phyloP scores from a whole-genome alignment of 2,329 filamentous ascomycete species.

The Claviceps sp. region DNA sequence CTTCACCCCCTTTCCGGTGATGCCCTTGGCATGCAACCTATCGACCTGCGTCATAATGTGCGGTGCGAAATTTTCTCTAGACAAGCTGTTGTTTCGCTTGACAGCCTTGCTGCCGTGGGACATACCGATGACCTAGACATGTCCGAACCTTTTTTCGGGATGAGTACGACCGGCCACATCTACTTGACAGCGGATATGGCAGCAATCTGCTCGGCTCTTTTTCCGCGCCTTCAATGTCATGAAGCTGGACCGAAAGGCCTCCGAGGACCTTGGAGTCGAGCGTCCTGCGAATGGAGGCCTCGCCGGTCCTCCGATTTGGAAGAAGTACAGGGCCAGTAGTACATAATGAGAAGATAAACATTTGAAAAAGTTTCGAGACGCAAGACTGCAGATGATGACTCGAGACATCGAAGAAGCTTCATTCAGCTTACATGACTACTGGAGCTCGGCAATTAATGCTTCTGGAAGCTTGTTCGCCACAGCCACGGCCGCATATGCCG shows the following conservation, averaged over 20 bases:
- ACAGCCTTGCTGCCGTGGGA: too few species aligned
- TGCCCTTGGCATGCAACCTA: constrained; percentile 33
- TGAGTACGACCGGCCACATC: constrained; percentile 34
- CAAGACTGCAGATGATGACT: background rate
- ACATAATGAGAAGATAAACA: too few species aligned
- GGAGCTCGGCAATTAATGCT: constrained; percentile 40
- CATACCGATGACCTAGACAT: constrained; percentile 27
- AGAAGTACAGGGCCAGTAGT: too few species aligned
- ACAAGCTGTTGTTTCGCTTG: constrained; percentile 12
- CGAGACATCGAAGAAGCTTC: background rate
- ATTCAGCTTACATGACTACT: constrained; percentile 28
- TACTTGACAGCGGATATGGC: constrained; percentile 31
- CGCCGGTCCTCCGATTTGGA: constrained; percentile 1
- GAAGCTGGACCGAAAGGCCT: constrained; percentile 39
- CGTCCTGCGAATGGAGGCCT: constrained; percentile 30
- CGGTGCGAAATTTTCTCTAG: constrained; percentile 25
- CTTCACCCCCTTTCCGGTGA: constrained; percentile 38
- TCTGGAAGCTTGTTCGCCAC: constrained; percentile 26
- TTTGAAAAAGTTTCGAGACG: background rate
- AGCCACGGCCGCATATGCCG: constrained; percentile 16
- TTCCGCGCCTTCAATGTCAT: constrained; percentile 29
- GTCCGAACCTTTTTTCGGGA: constrained; percentile 29
- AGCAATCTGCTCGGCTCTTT: constrained; percentile 27
- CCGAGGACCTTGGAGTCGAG: constrained; percentile 39
- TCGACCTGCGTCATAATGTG: constrained; percentile 45